Evolutionary conservation across 2,329 filamentous ascomycete species (phyloP).

Genomic region (Periconia sp.): DNA sequence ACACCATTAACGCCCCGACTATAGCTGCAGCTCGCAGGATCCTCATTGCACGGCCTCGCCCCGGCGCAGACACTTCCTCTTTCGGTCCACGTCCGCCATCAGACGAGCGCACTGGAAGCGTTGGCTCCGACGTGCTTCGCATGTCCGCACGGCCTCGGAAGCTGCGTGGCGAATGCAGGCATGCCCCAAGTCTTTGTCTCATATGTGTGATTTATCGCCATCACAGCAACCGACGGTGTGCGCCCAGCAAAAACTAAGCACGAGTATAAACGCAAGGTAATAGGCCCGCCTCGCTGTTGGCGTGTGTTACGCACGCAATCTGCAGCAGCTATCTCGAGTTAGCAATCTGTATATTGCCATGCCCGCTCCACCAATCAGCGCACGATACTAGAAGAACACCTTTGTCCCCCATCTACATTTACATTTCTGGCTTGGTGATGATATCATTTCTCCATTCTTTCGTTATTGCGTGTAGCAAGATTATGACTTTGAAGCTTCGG

Average conservation of each 20-base stretch:
- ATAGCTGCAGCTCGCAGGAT: neutral
- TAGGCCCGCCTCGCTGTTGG: no score
- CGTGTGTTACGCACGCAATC: constrained; percentile 18
- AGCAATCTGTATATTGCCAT: constrained; percentile 17
- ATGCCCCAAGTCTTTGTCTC: constrained; percentile 11
- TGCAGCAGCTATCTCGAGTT: constrained; percentile 23
- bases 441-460: constrained; percentile 7
- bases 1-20: neutral
- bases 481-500: no score
- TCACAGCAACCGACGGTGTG: constrained; percentile 1
- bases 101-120: neutral
- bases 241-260: constrained; percentile 1
- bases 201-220: neutral
- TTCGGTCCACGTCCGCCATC: neutral
- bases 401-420: constrained; percentile 14
- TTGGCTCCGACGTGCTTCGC: constrained; percentile 6
- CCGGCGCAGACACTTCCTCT: neutral
- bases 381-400: constrained; percentile 3
- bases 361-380: constrained; percentile 19
- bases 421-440: constrained; percentile 9
- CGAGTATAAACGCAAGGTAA: neutral
- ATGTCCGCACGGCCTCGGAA: constrained; percentile 5
- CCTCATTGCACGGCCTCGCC: neutral
- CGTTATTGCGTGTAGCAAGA: neutral
- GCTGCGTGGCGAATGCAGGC: constrained; percentile 8